A percentile compares a stretch with the other conserved stretches of the same genome.
These are phyloP conservation scores for Diaporthe sp. DNA, from an alignment of 2,329 filamentous ascomycete species.

Conservation along the genomic window DNA sequence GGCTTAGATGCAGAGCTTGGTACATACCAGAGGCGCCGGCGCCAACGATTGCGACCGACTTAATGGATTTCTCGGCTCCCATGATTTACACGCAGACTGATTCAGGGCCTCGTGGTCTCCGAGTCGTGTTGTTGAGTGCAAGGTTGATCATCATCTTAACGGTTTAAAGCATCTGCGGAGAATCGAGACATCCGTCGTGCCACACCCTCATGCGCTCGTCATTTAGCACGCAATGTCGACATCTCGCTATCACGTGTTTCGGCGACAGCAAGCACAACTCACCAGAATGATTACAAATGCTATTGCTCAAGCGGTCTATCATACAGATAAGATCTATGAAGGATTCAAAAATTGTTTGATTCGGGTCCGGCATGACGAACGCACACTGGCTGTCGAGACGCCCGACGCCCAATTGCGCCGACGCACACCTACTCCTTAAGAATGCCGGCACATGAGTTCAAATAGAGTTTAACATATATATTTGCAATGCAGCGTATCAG, in stretches of 20 bases:
- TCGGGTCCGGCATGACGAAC: not conserved
- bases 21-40: conserved; percentile 58
- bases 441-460: no score
- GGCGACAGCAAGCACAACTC: not conserved
- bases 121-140: not conserved
- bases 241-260: conserved; percentile 42
- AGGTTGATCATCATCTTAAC: not conserved
- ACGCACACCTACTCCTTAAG: no score
- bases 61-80: conserved; percentile 48
- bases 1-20: not conserved
- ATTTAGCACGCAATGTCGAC: conserved; percentile 40
- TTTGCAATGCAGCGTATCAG: no score
- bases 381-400: not conserved
- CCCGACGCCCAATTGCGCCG: no score
- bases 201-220: conserved; percentile 36
- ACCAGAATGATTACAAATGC: conserved; percentile 1
- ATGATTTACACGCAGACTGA: conserved; percentile 23
- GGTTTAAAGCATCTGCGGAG: conserved; percentile 23
- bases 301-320: not conserved
- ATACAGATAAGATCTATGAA: not conserved
- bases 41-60: conserved; percentile 59
- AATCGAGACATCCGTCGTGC: not conserved
- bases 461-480: no score
- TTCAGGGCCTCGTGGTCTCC: not conserved
- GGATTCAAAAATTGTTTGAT: not conserved